phyloP scores from a whole-genome alignment of 2,329 filamentous ascomycete genomes.

The Colletotrichum cuscutae region DNA sequence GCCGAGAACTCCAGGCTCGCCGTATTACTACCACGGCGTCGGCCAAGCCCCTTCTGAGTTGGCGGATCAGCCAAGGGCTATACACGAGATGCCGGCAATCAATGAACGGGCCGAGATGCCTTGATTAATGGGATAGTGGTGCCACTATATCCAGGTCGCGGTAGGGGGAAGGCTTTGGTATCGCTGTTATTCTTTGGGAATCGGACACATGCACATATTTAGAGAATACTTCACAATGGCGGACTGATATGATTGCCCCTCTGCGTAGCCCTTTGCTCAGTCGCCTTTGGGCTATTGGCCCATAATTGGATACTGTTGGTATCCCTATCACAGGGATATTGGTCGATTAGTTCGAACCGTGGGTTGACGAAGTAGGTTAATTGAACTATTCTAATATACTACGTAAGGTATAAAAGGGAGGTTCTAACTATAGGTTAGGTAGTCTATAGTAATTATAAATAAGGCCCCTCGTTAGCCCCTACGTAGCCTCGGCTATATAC shows the following conservation, averaged over 20 bases:
- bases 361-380: too few relatives aligned
- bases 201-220: background rate
- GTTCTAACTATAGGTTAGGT: too few relatives aligned
- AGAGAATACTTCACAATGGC: background rate
- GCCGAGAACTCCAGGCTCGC: conserved; percentile 1
- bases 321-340: too few relatives aligned
- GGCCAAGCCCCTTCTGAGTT: conserved; percentile 2
- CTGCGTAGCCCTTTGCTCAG: too few relatives aligned
- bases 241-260: background rate
- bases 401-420: too few relatives aligned
- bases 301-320: background rate
- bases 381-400: too few relatives aligned
- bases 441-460: too few relatives aligned
- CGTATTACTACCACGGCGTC: background rate
- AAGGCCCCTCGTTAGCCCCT: too few relatives aligned
- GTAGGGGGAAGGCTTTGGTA: background rate
- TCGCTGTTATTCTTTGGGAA: background rate
- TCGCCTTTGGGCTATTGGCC: background rate
- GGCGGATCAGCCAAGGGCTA: background rate
- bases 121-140: background rate
- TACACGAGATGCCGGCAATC: conserved; percentile 28
- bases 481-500: too few relatives aligned
- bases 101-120: conserved; percentile 12
- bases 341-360: too few relatives aligned
- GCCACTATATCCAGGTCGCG: background rate